Percentiles rank a stretch among this genome's conserved stretches.
These are phyloP conservation scores for Solanum aculeatissimum DNA, from an alignment of 305 asterid genomes.

Conservation along the genomic window DNA sequence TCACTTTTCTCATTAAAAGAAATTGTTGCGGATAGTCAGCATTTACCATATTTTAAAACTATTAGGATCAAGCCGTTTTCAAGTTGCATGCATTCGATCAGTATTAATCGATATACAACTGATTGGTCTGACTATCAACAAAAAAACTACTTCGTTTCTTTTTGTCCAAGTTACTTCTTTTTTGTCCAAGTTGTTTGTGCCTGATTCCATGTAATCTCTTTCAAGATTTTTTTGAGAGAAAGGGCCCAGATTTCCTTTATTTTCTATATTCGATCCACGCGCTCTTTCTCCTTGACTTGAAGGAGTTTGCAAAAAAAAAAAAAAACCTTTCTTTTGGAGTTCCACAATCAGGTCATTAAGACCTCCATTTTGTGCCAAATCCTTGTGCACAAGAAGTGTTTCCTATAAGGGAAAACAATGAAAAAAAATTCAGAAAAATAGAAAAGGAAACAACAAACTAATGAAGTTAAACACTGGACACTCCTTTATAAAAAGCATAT, in stretches of 20 bases:
- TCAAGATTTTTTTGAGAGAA: neutral
- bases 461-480: neutral
- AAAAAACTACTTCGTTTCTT: neutral
- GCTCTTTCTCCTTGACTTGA: neutral
- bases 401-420: conserved; percentile 35
- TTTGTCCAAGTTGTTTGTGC: neutral
- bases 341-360: conserved; percentile 63
- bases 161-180: neutral
- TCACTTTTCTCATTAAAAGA: neutral
- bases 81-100: neutral
- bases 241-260: neutral
- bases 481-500: neutral
- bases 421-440: neutral
- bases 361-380: conserved; percentile 43
- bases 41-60: neutral
- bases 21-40: neutral
- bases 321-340: conserved; percentile 71
- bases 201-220: neutral
- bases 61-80: neutral
- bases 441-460: neutral
- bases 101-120: neutral
- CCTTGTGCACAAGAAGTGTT: conserved; percentile 92
- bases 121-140: neutral
- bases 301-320: conserved; percentile 1
- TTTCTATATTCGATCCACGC: neutral